Evolutionary conservation across 495 filamentous ascomycete species (phyloP).

Genomic region (Daldinia grandis): DNA sequence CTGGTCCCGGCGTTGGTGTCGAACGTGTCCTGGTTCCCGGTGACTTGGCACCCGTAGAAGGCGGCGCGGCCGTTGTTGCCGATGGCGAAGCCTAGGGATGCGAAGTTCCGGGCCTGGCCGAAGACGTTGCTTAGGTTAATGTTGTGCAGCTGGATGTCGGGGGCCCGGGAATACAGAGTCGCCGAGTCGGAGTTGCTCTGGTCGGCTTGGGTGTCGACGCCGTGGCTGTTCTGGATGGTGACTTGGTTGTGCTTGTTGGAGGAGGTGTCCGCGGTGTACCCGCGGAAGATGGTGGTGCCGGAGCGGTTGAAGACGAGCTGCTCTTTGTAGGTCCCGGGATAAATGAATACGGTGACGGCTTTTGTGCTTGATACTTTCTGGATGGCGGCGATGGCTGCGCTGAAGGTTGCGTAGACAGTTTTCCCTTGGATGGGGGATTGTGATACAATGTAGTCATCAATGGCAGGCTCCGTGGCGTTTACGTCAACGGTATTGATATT

Average conservation of each 20-base stretch:
- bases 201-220: conserved; percentile 42
- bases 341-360: conserved; percentile 40
- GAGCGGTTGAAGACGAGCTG: conserved; percentile 44
- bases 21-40: conserved; percentile 42
- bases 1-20: conserved; percentile 24
- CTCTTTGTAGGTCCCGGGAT: conserved; percentile 45
- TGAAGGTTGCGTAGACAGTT: conserved; percentile 39
- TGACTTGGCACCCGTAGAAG: conserved; percentile 37
- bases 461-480: conserved; percentile 33
- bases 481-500: neutral
- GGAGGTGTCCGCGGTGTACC: conserved; percentile 38
- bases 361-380: conserved; percentile 16
- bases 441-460: conserved; percentile 43
- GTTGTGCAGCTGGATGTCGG: conserved; percentile 35
- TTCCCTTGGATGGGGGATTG: conserved; percentile 42
- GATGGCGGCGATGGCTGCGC: conserved; percentile 20
- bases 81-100: conserved; percentile 43
- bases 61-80: conserved; percentile 41
- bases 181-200: conserved; percentile 45
- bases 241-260: conserved; percentile 40
- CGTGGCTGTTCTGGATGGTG: conserved; percentile 33
- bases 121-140: conserved; percentile 40
- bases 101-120: conserved; percentile 35
- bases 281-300: conserved; percentile 45
- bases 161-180: conserved; percentile 37